A percentile compares a stretch with the other conserved stretches of the same genome.
These are phyloP conservation scores for Pezicula rhizophila DNA, from an alignment of 2,329 filamentous ascomycete genomes.

Conservation along the genomic window DNA sequence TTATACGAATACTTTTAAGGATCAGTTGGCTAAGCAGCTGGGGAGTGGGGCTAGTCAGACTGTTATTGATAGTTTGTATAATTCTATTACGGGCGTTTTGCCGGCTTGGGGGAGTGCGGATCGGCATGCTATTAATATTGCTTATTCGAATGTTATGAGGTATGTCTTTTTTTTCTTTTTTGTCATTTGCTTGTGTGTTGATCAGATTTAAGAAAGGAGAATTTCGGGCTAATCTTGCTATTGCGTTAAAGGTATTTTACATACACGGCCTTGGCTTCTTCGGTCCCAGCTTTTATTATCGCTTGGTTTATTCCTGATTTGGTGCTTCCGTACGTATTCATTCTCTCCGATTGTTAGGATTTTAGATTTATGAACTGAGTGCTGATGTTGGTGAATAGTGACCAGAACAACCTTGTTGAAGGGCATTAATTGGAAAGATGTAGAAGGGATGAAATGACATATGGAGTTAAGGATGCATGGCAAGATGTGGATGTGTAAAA, in stretches of 20 bases:
- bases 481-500: too few relatives aligned
- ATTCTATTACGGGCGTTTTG: conserved; percentile 37
- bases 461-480: too few relatives aligned
- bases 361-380: background rate
- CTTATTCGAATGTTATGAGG: conserved; percentile 15
- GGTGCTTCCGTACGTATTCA: conserved; percentile 7
- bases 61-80: conserved; percentile 33
- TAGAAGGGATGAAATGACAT: too few relatives aligned
- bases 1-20: conserved; percentile 40
- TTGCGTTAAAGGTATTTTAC: conserved; percentile 6
- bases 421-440: too few relatives aligned
- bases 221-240: background rate
- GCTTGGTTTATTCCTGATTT: conserved; percentile 12
- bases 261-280: conserved; percentile 7
- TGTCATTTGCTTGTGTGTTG: background rate
- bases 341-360: background rate
- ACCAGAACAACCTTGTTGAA: conserved; percentile 10
- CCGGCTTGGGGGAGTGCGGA: conserved; percentile 36
- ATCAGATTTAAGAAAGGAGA: background rate
- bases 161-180: background rate
- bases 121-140: conserved; percentile 34
- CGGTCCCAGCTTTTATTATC: conserved; percentile 6
- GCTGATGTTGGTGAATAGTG: background rate
- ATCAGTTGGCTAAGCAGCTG: conserved; percentile 30
- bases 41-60: conserved; percentile 25